phyloP scores from a whole-genome alignment of 192 early-diverging fungal species.

The Podila epigama region DNA sequence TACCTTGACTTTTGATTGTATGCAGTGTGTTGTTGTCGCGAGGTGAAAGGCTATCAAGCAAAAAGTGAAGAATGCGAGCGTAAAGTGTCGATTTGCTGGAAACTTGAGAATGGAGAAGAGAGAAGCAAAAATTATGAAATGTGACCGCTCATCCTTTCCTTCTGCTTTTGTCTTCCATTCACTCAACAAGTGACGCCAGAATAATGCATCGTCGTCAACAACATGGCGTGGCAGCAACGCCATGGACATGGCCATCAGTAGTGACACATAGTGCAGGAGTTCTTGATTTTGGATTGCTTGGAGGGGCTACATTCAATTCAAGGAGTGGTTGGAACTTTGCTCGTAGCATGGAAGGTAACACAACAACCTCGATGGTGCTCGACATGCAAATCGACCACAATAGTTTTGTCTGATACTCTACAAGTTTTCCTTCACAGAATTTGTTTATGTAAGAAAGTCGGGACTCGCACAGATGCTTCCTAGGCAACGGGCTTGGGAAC shows the following conservation, averaged over 20 bases:
- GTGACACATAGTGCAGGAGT: neutral
- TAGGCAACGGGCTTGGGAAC: neutral
- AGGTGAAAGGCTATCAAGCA: neutral
- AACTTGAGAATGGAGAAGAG: too few relatives aligned
- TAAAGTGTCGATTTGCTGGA: neutral
- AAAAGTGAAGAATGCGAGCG: neutral
- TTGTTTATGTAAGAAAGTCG: neutral
- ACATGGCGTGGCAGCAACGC: neutral
- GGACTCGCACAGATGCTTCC: neutral
- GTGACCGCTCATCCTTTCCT: neutral
- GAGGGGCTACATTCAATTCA: neutral
- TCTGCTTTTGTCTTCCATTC: neutral
- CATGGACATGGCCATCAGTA: neutral
- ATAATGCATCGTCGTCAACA: conserved; percentile 1
- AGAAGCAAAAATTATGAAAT: neutral
- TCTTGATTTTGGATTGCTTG: neutral
- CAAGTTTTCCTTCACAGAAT: neutral
- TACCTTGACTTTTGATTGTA: too few relatives aligned
- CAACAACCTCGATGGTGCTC: neutral
- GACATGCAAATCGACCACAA: neutral
- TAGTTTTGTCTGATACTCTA: neutral
- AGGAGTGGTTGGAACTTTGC: neutral
- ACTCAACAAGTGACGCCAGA: neutral
- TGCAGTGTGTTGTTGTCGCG: too few relatives aligned
- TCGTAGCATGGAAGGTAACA: neutral